phyloP scores from a whole-genome alignment of 306 rosid genomes.

The Comarum palustre region DNA sequence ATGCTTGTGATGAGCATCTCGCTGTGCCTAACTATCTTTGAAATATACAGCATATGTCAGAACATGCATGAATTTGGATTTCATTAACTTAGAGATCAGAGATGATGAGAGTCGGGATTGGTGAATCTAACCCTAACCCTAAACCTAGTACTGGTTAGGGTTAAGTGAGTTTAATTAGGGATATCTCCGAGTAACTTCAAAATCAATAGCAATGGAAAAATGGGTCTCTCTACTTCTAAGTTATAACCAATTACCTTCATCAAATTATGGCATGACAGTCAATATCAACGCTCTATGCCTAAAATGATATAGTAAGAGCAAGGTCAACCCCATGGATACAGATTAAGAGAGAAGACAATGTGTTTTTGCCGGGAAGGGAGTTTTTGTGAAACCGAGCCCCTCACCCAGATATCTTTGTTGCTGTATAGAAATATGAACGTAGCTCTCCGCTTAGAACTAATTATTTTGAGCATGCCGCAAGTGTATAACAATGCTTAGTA shows the following conservation, averaged over 20 bases:
- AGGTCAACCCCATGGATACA: not conserved
- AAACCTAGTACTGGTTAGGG: not conserved
- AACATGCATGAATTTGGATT: not conserved
- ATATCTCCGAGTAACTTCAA: not conserved
- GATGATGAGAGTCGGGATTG: not conserved
- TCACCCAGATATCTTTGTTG: no score
- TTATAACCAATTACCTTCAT: not conserved
- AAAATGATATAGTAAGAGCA: not conserved
- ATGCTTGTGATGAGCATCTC: constrained; percentile 16
- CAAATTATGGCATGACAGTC: not conserved
- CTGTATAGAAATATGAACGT: not conserved
- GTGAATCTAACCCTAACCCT: not conserved
- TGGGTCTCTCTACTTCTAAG: no score
- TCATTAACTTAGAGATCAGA: not conserved
- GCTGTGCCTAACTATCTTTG: not conserved
- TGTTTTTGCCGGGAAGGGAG: not conserved
- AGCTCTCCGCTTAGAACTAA: not conserved
- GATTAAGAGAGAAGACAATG: not conserved
- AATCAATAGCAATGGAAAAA: not conserved
- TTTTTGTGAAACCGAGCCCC: not conserved
- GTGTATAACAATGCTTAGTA: not conserved
- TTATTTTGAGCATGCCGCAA: not conserved
- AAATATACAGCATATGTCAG: not conserved
- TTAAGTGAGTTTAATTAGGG: not conserved
- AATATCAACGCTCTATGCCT: not conserved